phyloP scores from a whole-genome alignment of 306 rosid genomes.

The Boehmeria nivea region DNA sequence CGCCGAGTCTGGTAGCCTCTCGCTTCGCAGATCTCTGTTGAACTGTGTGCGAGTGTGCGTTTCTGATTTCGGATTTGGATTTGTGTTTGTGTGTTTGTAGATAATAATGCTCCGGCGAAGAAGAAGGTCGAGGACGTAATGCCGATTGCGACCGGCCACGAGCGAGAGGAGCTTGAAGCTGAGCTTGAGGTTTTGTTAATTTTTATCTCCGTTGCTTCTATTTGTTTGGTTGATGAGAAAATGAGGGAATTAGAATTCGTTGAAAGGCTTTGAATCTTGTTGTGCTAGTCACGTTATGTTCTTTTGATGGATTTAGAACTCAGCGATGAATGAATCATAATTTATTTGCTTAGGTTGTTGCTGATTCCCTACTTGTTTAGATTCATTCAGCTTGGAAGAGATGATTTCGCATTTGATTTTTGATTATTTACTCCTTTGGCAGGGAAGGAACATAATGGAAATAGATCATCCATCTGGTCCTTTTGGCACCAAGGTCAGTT shows the following conservation, averaged over 20 bases:
- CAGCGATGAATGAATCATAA: background rate
- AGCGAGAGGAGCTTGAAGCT: conserved; percentile 90
- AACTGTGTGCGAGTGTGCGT: background rate
- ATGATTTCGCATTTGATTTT: background rate
- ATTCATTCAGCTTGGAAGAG: background rate
- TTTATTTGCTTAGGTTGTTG: background rate
- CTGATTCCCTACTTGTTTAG: background rate
- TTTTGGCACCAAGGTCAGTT: conserved; percentile 80
- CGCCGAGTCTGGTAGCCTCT: conserved; percentile 42
- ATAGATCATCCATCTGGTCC: conserved; percentile 68
- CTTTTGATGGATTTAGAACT: too few species aligned
- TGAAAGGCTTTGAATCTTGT: background rate
- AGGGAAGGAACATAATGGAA: conserved; percentile 61
- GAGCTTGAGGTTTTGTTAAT: conserved; percentile 48
- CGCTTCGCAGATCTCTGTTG: background rate
- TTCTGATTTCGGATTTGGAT: background rate
- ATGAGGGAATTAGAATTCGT: background rate
- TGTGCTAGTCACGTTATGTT: background rate
- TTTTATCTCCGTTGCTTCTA: background rate
- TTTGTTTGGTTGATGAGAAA: conserved; percentile 10
- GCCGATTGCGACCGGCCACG: conserved; percentile 96
- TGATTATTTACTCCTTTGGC: conserved; percentile 2
- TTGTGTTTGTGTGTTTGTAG: conserved; percentile 23
- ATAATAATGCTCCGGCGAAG: conserved; percentile 25
- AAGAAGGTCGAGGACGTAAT: conserved; percentile 75